Conservation (phyloP, 1,284 basidiomycete species). For the Apiotrichum akiyoshidainum region DNA sequence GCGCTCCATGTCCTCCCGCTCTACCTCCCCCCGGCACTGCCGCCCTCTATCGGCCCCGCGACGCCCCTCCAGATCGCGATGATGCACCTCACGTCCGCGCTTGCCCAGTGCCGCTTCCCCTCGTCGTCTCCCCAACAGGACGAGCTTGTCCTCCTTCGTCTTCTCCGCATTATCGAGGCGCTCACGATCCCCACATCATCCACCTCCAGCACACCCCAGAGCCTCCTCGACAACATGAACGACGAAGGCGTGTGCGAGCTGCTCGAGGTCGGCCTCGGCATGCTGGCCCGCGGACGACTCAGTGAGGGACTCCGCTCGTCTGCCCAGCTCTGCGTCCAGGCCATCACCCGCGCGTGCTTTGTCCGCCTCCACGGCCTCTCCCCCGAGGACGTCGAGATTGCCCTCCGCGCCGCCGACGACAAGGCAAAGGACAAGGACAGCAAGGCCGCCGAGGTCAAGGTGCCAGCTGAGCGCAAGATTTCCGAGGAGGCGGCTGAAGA, state of each 20-base stretch:
- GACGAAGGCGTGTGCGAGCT: slow-evolving; percentile 97
- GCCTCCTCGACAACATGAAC: slow-evolving; percentile 58
- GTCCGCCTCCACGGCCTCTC: slow-evolving; percentile 64
- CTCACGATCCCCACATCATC: slow-evolving; percentile 61
- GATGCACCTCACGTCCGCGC: slow-evolving; percentile 78
- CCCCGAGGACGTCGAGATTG: slow-evolving; percentile 37
- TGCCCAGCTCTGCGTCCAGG: slow-evolving; percentile 92
- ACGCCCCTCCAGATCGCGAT: slow-evolving; percentile 58
- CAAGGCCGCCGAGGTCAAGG: slow-evolving; percentile 12
- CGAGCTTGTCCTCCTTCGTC: slow-evolving; percentile 89
- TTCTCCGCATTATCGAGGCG: slow-evolving; percentile 85
- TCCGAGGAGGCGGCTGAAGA: slow-evolving; percentile 15
- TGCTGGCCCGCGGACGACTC: slow-evolving; percentile 92
- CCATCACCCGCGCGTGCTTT: slow-evolving; percentile 79
- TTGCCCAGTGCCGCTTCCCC: slow-evolving; percentile 97
- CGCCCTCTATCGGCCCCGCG: slow-evolving; percentile 28
- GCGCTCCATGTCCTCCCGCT: slow-evolving; percentile 67
- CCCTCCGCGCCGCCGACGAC: slow-evolving; percentile 30
- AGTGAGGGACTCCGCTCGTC: slow-evolving; percentile 70
- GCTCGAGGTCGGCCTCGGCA: slow-evolving; percentile 94
- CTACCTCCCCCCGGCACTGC: slow-evolving; percentile 48
- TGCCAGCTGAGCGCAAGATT: slow-evolving; percentile 6
- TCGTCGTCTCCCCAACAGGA: slow-evolving; percentile 92
- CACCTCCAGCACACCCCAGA: slow-evolving; percentile 29
- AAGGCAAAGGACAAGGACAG: slow-evolving; percentile 26